Percentiles rank a stretch among this genome's conserved stretches.
phyloP scores from a whole-genome alignment of 2,329 filamentous ascomycete species.

The Trichoderma koningii region DNA sequence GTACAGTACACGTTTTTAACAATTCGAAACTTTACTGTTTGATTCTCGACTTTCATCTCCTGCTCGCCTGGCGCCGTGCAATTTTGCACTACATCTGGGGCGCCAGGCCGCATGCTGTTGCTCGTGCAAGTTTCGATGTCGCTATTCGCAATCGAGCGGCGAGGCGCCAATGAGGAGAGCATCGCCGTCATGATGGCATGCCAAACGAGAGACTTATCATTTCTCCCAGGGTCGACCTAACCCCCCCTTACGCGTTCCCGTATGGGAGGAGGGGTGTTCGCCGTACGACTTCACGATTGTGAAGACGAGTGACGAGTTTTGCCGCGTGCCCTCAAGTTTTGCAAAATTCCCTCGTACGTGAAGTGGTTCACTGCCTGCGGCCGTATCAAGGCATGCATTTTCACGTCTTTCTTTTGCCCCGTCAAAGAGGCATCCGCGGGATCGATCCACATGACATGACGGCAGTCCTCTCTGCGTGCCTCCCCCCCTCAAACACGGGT shows the following conservation, averaged over 20 bases:
- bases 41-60: background rate
- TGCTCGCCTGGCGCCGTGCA: slow-evolving; percentile 14
- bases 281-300: background rate
- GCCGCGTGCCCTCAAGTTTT: background rate
- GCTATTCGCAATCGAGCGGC: slow-evolving; percentile 1
- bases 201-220: slow-evolving; percentile 17
- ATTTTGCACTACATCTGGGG: background rate
- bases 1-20: background rate
- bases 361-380: background rate
- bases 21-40: too few species aligned
- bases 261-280: background rate
- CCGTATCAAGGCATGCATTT: background rate
- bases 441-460: slow-evolving; percentile 28
- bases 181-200: background rate
- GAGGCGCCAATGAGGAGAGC: background rate
- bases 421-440: slow-evolving; percentile 9
- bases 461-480: slow-evolving; percentile 5
- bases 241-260: background rate
- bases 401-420: background rate
- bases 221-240: slow-evolving; percentile 4
- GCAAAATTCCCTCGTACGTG: background rate
- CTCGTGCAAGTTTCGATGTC: slow-evolving; percentile 6
- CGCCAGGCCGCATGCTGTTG: slow-evolving; percentile 16
- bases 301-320: too few species aligned
- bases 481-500: too few species aligned